A percentile compares a stretch with the other conserved stretches of the same genome.
Evolutionary conservation across 495 filamentous ascomycete species (phyloP).

Genomic region (Penicillium steckii): DNA sequence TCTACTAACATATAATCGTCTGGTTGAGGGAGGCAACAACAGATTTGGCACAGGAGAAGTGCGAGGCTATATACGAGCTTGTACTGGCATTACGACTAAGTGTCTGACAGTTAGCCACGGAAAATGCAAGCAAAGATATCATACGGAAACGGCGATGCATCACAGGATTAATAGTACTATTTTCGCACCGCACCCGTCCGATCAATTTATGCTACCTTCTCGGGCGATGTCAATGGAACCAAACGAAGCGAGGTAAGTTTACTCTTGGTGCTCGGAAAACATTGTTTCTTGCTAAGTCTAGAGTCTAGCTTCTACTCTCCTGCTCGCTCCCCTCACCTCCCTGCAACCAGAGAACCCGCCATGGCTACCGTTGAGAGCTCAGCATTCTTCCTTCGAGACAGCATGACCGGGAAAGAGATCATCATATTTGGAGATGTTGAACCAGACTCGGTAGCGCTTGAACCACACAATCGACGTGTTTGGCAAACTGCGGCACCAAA

Average conservation of each 20-base stretch:
- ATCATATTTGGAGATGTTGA: slow-evolving; percentile 96
- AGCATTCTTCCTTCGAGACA: slow-evolving; percentile 85
- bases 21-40: slow-evolving; percentile 83
- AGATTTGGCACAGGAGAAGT: slow-evolving; percentile 72
- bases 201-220: slow-evolving; percentile 28
- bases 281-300: not conserved
- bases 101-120: slow-evolving; percentile 83
- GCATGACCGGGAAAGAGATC: slow-evolving; percentile 66
- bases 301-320: slow-evolving; percentile 29
- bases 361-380: slow-evolving; percentile 70
- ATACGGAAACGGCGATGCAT: slow-evolving; percentile 44
- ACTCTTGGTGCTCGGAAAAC: not conserved
- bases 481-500: slow-evolving; percentile 88
- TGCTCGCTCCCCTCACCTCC: slow-evolving; percentile 26
- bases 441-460: slow-evolving; percentile 79
- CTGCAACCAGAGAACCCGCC: slow-evolving; percentile 21
- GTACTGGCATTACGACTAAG: slow-evolving; percentile 76
- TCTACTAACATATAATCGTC: slow-evolving; percentile 82
- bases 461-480: slow-evolving; percentile 72
- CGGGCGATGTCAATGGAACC: slow-evolving; percentile 32
- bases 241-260: slow-evolving; percentile 30
- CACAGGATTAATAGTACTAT: slow-evolving; percentile 56
- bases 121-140: slow-evolving; percentile 71
- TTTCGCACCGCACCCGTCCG: slow-evolving; percentile 27
- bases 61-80: slow-evolving; percentile 80